phyloP scores from a whole-genome alignment of 345 rosid genomes.

The Citrus cavaleriei region DNA sequence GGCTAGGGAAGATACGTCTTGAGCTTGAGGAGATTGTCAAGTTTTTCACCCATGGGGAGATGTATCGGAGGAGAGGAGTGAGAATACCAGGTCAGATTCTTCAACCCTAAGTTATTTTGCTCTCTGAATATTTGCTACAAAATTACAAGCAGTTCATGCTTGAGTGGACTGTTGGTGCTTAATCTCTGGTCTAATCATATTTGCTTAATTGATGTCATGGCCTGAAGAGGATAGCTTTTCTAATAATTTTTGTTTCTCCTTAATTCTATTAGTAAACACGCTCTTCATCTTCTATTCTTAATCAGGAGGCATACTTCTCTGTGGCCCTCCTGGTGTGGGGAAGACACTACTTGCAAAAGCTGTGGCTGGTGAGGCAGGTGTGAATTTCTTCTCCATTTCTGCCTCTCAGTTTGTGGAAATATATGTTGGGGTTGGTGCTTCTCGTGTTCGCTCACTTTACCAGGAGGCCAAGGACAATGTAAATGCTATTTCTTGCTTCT shows the following conservation, averaged over 20 bases:
- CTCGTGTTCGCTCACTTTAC: conserved; percentile 90
- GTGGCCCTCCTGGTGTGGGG: conserved; percentile 96
- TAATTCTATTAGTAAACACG: neutral
- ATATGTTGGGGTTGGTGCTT: conserved; percentile 94
- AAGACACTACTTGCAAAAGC: conserved; percentile 93
- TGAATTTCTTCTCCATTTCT: conserved; percentile 93
- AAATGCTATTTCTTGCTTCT: conserved; percentile 18
- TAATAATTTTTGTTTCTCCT: neutral
- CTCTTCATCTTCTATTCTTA: conserved; percentile 3
- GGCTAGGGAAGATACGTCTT: conserved; percentile 90
- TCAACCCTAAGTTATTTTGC: conserved; percentile 1
- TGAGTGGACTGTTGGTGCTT: neutral
- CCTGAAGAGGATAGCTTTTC: neutral
- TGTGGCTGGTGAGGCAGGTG: conserved; percentile 98
- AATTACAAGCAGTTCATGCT: neutral
- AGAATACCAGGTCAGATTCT: conserved; percentile 72
- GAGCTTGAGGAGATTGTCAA: conserved; percentile 96
- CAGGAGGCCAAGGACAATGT: conserved; percentile 90
- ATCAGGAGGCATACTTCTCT: conserved; percentile 91
- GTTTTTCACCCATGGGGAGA: conserved; percentile 95
- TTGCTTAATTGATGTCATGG: neutral
- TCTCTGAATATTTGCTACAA: neutral
- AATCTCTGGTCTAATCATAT: neutral
- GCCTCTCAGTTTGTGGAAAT: conserved; percentile 97
- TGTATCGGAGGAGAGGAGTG: conserved; percentile 91